Conservation (phyloP, 371 early-diverging fungal genomes). For the Polyrhizophydium stewartii region DNA sequence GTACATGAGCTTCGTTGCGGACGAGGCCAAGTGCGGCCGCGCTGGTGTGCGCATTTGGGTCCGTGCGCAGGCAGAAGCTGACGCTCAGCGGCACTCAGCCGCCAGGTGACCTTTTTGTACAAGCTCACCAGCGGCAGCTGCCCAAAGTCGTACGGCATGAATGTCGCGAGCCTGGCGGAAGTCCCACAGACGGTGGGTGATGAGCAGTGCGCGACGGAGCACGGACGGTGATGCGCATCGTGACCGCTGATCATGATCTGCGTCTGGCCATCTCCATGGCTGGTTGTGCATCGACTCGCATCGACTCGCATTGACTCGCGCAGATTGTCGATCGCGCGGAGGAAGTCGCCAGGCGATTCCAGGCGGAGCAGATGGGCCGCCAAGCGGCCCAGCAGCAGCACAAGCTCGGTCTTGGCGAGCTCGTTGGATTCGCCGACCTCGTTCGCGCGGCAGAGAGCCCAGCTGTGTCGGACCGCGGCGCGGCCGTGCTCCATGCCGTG, state of each 20-base stretch:
- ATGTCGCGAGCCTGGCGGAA: conserved; percentile 92
- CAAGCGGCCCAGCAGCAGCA: neutral
- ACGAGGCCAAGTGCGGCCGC: conserved; percentile 56
- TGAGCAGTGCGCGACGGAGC: too few relatives aligned
- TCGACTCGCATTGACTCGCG: neutral
- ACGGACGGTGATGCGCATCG: too few relatives aligned
- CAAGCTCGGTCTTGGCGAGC: neutral
- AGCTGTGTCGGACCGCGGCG: too few relatives aligned
- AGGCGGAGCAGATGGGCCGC: conserved; percentile 28
- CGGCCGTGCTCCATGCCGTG: too few relatives aligned
- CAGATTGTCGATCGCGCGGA: conserved; percentile 55
- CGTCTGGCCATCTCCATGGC: conserved; percentile 31
- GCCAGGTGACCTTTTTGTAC: conserved; percentile 91
- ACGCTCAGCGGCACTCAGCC: too few relatives aligned
- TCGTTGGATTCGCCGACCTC: neutral
- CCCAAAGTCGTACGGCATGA: conserved; percentile 59
- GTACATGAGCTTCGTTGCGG: conserved; percentile 77
- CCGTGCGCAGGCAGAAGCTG: too few relatives aligned
- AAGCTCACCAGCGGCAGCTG: conserved; percentile 67
- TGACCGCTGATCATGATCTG: too few relatives aligned
- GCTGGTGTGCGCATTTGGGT: neutral
- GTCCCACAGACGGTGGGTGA: conserved; percentile 55
- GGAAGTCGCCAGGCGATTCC: conserved; percentile 67
- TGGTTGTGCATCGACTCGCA: neutral
- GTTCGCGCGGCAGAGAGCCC: neutral